Base-by-base conservation (phyloP, 192 early-diverging fungal species). In the Entophlyctis luteolus region DNA sequence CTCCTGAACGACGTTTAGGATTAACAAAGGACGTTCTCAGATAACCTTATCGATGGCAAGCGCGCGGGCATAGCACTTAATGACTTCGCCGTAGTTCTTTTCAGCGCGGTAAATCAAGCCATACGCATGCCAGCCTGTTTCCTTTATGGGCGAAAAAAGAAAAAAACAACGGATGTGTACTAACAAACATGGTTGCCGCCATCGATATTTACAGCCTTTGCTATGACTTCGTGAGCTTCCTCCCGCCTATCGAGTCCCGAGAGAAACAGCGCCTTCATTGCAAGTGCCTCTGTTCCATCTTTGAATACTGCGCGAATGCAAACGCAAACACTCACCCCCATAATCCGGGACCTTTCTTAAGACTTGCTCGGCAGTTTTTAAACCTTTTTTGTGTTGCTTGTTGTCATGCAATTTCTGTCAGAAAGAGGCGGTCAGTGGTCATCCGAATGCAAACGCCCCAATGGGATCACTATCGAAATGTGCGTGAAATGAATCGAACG, bases 311-410 rank as follows among this genome's bases (percentile, higher is more conserved):
- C n/a, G n/a, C n/a, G n/a, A n/a, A n/a, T n/a, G n/a, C n/a, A n/a
- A n/a, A n/a, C n/a, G n/a, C n/a, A n/a, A n/a, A n/a, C n/a, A n/a
- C n/a, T 28, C 78, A 91, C 88, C 89, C 57, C 93, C 94, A 81
- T 99, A 94, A 16, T 93, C 86, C 37, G 96, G 91, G 48, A 85
- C 86, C 81, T 91, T 97, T 81, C 90, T 94, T 59, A 99, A 75
- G 67, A 99, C 96, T 72, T 90, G 87, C 20, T 99, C 94, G 18
- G 89, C 83, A 2, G 80, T 75, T 74, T 97, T 96, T 20, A 99
- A 74, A 10, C 94, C 96, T 65, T 91, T 93, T 75, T 95, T 95
- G 84, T 95, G 95, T 73, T 97, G 92, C 72, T 91, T 92, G 63
- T 85, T 77, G 77, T 99, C 96, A 75, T 94, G 96, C 67, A 90